A percentile compares a stretch with the other conserved stretches of the same genome.
Conservation (phyloP, 1,284 basidiomycete genomes). For the Marasmius tenuissimus region DNA sequence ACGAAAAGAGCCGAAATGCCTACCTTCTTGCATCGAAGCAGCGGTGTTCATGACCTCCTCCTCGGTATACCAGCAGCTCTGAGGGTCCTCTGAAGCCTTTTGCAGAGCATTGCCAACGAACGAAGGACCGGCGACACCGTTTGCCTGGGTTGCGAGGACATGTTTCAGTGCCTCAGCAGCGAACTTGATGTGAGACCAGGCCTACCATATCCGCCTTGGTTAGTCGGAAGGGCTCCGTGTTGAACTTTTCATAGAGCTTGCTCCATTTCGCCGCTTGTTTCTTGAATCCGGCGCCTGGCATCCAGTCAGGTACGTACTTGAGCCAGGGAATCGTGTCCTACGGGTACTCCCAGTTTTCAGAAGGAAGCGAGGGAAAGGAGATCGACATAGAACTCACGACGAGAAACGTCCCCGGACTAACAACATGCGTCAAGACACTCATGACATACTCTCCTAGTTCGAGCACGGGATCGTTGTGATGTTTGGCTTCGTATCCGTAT, state of each 20-base stretch:
- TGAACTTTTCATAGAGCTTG: constrained; percentile 2
- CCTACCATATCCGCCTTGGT: constrained; percentile 6
- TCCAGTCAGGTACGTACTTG: constrained; percentile 11
- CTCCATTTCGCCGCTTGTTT: constrained; percentile 7
- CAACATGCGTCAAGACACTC: not conserved
- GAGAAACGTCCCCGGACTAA: not conserved
- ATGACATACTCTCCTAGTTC: not conserved
- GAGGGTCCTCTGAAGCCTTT: not conserved
- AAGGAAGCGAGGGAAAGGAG: not conserved
- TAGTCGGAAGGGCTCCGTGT: not conserved
- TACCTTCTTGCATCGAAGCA: constrained; percentile 10
- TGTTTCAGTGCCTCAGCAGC: not conserved
- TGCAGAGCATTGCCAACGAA: constrained; percentile 6
- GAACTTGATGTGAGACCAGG: not conserved
- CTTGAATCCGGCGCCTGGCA: constrained; percentile 14
- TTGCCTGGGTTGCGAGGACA: not conserved
- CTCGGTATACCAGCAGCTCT: constrained; percentile 4
- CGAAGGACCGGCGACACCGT: constrained; percentile 6
- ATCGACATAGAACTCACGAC: not conserved
- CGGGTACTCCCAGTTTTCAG: too few species aligned
- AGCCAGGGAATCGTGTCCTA: constrained; percentile 11
- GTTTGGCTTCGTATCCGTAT: not conserved
- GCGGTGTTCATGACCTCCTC: not conserved
- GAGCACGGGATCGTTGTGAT: not conserved
- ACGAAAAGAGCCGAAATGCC: not conserved